These are phyloP conservation scores for Strigomonas culicis DNA, from an alignment of 208 protist species.

Conservation along the genomic window DNA sequence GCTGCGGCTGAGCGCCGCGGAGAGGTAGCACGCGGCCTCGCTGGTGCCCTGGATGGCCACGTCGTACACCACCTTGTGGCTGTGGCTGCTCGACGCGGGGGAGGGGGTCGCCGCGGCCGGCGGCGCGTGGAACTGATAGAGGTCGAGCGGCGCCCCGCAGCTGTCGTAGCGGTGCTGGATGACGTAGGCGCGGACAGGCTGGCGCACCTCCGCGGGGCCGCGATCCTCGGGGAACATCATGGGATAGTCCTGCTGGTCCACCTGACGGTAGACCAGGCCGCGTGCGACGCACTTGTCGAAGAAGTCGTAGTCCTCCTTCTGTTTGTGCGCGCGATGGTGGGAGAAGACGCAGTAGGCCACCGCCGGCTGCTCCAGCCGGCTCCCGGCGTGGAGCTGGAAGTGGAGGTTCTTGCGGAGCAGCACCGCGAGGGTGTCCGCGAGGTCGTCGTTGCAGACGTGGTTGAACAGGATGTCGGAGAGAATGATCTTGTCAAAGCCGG, in stretches of 20 bases:
- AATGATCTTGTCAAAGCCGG: slow-evolving; percentile 77
- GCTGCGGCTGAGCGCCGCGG: slow-evolving; percentile 75
- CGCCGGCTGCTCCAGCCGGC: slow-evolving; percentile 27
- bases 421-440: slow-evolving; percentile 59
- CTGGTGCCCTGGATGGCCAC: slow-evolving; percentile 89
- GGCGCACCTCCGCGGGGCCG: slow-evolving; percentile 71
- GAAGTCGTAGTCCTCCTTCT: slow-evolving; percentile 80
- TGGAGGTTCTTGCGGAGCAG: slow-evolving; percentile 17
- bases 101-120: too few relatives aligned
- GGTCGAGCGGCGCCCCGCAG: background rate
- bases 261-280: slow-evolving; percentile 63
- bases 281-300: slow-evolving; percentile 83
- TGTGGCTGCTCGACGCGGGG: too few relatives aligned
- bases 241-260: slow-evolving; percentile 79
- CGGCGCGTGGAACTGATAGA: too few relatives aligned
- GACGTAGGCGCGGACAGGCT: slow-evolving; percentile 78
- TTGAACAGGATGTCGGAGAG: slow-evolving; percentile 92
- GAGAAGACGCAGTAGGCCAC: slow-evolving; percentile 90
- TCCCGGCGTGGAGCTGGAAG: background rate
- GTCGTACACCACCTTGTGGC: slow-evolving; percentile 61
- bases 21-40: slow-evolving; percentile 76
- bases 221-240: slow-evolving; percentile 88
- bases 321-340: slow-evolving; percentile 83
- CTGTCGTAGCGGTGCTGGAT: slow-evolving; percentile 42
- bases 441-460: slow-evolving; percentile 87